phyloP scores from a whole-genome alignment of 371 early-diverging fungal species.

The Saksenaea oblongispora region DNA sequence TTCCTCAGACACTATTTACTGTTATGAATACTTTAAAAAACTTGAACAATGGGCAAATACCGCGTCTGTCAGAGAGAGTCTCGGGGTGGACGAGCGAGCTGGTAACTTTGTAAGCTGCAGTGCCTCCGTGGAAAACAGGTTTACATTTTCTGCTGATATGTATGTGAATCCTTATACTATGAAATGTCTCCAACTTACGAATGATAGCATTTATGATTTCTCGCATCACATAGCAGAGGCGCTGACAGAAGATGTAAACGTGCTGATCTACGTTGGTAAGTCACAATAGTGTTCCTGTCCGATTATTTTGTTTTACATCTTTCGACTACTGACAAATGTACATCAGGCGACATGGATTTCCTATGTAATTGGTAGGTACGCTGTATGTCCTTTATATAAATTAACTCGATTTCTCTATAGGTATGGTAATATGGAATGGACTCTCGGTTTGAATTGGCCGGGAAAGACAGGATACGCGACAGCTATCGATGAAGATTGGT shows the following conservation, averaged over 20 bases:
- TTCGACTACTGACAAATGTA: conserved; percentile 13
- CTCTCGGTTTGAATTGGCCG: conserved; percentile 70
- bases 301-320: background rate
- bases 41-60: conserved; percentile 72
- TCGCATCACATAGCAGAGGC: conserved; percentile 57
- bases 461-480: conserved; percentile 60
- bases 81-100: conserved; percentile 55
- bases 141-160: conserved; percentile 74
- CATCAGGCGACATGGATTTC: conserved; percentile 57
- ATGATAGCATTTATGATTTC: background rate
- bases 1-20: conserved; percentile 44
- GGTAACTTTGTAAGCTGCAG: conserved; percentile 69
- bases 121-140: conserved; percentile 65
- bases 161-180: conserved; percentile 44
- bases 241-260: conserved; percentile 69
- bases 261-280: conserved; percentile 64
- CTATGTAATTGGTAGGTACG: conserved; percentile 18
- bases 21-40: conserved; percentile 73
- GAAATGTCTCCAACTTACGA: background rate
- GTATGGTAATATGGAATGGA: conserved; percentile 82
- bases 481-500: conserved; percentile 52
- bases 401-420: conserved; percentile 61
- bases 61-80: conserved; percentile 64
- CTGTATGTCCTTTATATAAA: conserved; percentile 10
- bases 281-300: background rate